Percentiles rank a stretch among this genome's conserved stretches.
These are phyloP conservation scores for Lepiota subincarnata DNA, from an alignment of 768 basidiomycete species.

Conservation along the genomic window DNA sequence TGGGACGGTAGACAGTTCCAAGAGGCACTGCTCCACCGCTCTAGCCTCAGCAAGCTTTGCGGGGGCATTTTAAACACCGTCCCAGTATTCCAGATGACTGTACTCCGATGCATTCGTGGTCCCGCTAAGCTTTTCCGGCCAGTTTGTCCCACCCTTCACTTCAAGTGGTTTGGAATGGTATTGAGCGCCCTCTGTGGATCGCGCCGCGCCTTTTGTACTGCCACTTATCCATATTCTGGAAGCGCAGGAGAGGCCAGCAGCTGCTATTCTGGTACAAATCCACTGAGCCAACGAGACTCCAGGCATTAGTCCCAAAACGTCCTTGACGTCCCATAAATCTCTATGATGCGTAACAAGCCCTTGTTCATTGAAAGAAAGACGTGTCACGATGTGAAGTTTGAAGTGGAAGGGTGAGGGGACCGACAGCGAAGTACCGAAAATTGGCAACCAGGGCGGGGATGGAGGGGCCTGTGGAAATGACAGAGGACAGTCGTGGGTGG, in stretches of 20 bases:
- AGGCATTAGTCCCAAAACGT: constrained; percentile 69
- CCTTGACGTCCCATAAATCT: constrained; percentile 79
- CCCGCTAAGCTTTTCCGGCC: neutral
- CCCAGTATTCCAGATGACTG: neutral
- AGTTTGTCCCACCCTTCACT: neutral
- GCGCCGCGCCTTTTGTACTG: neutral
- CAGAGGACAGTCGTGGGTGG: constrained; percentile 24
- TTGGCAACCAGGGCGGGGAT: constrained; percentile 43
- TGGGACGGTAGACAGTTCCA: neutral
- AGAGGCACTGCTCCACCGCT: constrained; percentile 2
- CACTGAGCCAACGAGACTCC: constrained; percentile 66
- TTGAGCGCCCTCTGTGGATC: constrained; percentile 10
- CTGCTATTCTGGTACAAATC: constrained; percentile 61
- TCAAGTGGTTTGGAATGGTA: neutral
- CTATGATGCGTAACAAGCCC: constrained; percentile 77
- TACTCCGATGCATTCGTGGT: neutral
- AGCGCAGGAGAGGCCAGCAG: constrained; percentile 48
- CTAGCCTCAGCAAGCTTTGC: constrained; percentile 5
- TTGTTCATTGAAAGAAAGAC: constrained; percentile 76
- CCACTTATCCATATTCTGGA: constrained; percentile 28
- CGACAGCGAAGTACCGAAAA: constrained; percentile 55
- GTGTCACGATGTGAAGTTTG: constrained; percentile 65
- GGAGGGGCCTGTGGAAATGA: constrained; percentile 23
- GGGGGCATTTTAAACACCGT: neutral
- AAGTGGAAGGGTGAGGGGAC: constrained; percentile 72